Conservation (phyloP, 2,329 filamentous ascomycete species). For the Aspergillus pseudoglaucus region DNA sequence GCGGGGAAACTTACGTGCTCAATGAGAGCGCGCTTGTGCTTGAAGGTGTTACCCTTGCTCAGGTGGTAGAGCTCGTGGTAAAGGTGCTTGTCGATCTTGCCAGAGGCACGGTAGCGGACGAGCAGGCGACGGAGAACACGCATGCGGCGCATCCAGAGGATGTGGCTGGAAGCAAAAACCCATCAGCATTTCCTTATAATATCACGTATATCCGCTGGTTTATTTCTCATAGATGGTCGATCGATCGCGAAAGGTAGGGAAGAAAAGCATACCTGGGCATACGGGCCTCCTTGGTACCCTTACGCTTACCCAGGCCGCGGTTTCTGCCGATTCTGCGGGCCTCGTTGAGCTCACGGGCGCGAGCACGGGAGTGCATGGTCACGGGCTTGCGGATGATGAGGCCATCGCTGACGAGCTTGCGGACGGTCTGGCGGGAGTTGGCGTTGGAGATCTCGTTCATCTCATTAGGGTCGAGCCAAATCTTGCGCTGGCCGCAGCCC, state of each 20-base stretch:
- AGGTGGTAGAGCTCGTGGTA: constrained; percentile 99
- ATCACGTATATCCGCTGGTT: background rate
- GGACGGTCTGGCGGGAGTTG: constrained; percentile 99
- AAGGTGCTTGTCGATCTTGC: constrained; percentile 99
- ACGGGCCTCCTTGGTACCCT: constrained; percentile 99
- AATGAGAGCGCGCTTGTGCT: constrained; percentile 99
- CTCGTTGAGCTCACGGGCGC: constrained; percentile 90
- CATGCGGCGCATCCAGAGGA: constrained; percentile 99
- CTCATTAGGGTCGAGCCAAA: constrained; percentile 99
- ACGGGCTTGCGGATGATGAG: constrained; percentile 99
- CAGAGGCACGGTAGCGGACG: constrained; percentile 98
- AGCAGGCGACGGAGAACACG: constrained; percentile 98
- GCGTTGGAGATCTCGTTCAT: constrained; percentile 99
- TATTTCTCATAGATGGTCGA: background rate
- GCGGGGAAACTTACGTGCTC: constrained; percentile 76
- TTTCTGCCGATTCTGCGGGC: constrained; percentile 94
- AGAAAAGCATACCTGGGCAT: constrained; percentile 76
- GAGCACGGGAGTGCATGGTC: constrained; percentile 97
- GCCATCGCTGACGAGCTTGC: constrained; percentile 99
- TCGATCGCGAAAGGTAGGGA: background rate
- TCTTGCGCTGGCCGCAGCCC: constrained; percentile 99
- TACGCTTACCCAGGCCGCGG: constrained; percentile 99
- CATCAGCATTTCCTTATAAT: constrained; percentile 12
- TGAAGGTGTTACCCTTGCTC: constrained; percentile 99
- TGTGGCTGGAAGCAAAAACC: constrained; percentile 59